Base-by-base conservation (phyloP, 2,329 filamentous ascomycete species). In the Aspergillus neoniger region DNA sequence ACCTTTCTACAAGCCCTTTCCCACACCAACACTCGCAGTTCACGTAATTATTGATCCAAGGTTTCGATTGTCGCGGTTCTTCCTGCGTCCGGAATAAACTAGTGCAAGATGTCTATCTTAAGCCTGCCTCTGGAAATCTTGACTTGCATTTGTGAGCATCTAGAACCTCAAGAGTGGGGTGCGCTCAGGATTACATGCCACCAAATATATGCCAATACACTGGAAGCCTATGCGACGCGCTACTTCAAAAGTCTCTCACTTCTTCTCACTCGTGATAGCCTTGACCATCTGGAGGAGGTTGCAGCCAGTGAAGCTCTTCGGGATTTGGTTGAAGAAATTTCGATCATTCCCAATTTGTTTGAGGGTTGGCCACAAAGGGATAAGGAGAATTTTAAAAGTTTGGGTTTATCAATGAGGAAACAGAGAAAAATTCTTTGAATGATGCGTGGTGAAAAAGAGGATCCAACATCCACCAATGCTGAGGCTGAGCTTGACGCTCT, bases 311-410 rank as follows among this genome's bases (percentile, higher is more conserved):
- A 41, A 4, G 2, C 23, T n/a, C 39, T 53, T 21, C 32, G 50
- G n/a, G 1, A 6, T 12, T 21, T 15, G 14, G 50, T 53, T 10
- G 36, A 53, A 17, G 50, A 53, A 15, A 32, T 53, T 15, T 53
- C 36, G 50, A 9, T 53, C 9, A 21, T 53, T 3, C 19, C 50
- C 1, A 36, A 53, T n/a, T 21, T 53, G 32, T 53, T 53, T 53
- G 32, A 36, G 9, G 36, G 50, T 12, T 32, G 30, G 30, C 30
- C 30, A 32, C 30, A 14, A 14, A 32, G 12, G 30, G 30, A 32
- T 14, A 32, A 32, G 30, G 30, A 32, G 12, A 14, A 12, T 32
- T 32, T 12, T 4, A 32, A 32, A 32, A 12, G 12, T 14, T 14
- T 5, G 30, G 30, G 30, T 12, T 32, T 32, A 4, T 5, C 30